Percentiles rank a stretch among this genome's conserved stretches.
Evolutionary conservation across 805 yeast species (phyloP).

Genomic region (Starmerella stellata): DNA sequence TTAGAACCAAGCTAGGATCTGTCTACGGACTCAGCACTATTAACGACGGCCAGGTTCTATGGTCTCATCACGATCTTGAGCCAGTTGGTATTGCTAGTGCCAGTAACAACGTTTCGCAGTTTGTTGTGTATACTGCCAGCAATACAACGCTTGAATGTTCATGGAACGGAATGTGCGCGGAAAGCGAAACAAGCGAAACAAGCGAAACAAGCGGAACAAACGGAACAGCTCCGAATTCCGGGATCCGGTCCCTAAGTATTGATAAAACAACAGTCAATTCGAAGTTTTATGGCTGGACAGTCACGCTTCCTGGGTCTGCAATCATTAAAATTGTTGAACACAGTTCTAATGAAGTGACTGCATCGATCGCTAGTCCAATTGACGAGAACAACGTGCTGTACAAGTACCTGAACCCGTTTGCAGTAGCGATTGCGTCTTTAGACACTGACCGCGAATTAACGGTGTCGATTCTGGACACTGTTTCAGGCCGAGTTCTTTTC

Average conservation of each 20-base stretch:
- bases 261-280: too few species aligned
- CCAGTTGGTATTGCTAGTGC: constrained; percentile 10
- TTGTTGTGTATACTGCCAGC: constrained; percentile 20
- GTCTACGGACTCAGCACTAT: constrained; percentile 21
- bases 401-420: constrained; percentile 64
- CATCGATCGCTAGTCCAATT: constrained; percentile 49
- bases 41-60: constrained; percentile 16
- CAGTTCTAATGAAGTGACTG: constrained; percentile 27
- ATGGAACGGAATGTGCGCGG: too few species aligned
- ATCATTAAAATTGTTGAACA: constrained; percentile 28
- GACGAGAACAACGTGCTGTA: constrained; percentile 44
- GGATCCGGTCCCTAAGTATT: too few species aligned
- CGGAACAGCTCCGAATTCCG: too few species aligned
- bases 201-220: too few species aligned
- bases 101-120: constrained; percentile 3
- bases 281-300: constrained; percentile 4
- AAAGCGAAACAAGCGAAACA: too few species aligned
- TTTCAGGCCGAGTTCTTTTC: constrained; percentile 48
- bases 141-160: too few species aligned
- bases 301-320: constrained; percentile 9
- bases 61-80: constrained; percentile 15
- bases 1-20: constrained; percentile 18
- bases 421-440: constrained; percentile 35
- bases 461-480: constrained; percentile 43
- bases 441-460: constrained; percentile 24